A percentile compares a stretch with the other conserved stretches of the same genome.
phyloP scores from a whole-genome alignment of 2,329 filamentous ascomycete species.

The Aspergillus pseudoterreus region DNA sequence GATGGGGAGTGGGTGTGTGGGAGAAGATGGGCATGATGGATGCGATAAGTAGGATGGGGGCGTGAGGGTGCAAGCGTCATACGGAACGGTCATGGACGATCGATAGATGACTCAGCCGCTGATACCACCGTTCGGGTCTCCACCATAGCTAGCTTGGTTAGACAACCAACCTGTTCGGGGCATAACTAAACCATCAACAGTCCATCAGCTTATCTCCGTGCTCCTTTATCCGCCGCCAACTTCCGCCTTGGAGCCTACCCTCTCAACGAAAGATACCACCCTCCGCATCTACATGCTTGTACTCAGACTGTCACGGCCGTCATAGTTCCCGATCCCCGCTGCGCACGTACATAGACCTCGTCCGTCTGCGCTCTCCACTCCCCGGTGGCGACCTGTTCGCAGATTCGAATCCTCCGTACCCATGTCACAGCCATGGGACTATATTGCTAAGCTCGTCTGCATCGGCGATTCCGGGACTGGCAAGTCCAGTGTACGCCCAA shows the following conservation, averaged over 20 bases:
- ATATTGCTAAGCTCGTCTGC: constrained; percentile 97
- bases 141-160: neutral
- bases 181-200: neutral
- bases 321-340: neutral
- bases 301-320: neutral
- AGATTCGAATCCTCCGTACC: constrained; percentile 21
- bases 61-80: constrained; percentile 31
- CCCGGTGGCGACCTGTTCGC: neutral
- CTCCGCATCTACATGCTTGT: neutral
- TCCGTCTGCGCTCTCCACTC: neutral
- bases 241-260: neutral
- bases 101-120: constrained; percentile 35
- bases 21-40: neutral
- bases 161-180: neutral
- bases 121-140: constrained; percentile 6
- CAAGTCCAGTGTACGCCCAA: constrained; percentile 66
- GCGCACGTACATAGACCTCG: neutral
- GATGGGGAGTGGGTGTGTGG: neutral
- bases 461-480: constrained; percentile 95
- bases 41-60: neutral
- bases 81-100: constrained; percentile 27
- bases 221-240: neutral
- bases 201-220: neutral
- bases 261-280: neutral
- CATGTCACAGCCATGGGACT: constrained; percentile 75